Percentiles rank a stretch among this genome's conserved stretches.
Evolutionary conservation across 805 yeast species (phyloP).

Genomic region (Suhomyces emberorum): DNA sequence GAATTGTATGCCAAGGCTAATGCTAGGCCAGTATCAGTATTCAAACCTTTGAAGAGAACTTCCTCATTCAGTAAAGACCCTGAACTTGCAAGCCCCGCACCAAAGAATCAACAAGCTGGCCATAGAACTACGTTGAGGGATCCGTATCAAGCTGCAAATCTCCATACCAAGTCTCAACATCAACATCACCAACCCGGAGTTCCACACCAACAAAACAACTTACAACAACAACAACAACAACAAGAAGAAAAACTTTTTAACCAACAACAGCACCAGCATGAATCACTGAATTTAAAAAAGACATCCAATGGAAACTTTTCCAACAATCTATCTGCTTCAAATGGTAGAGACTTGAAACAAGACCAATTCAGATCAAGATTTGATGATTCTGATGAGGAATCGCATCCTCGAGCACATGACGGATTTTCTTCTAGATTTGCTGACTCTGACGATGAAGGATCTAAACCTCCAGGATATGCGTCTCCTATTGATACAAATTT

Average conservation of each 20-base stretch:
- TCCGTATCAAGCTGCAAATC: slow-evolving; percentile 8
- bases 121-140: slow-evolving; percentile 29
- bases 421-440: slow-evolving; percentile 10
- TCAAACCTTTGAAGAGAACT: slow-evolving; percentile 40
- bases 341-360: neutral
- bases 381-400: slow-evolving; percentile 30
- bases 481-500: neutral
- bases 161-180: neutral
- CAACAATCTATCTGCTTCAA: slow-evolving; percentile 1
- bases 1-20: slow-evolving; percentile 52
- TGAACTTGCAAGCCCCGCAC: slow-evolving; percentile 10
- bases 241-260: neutral
- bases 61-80: slow-evolving; percentile 57
- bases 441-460: slow-evolving; percentile 12
- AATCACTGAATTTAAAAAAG: too few relatives aligned
- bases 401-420: neutral
- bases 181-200: neutral
- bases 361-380: slow-evolving; percentile 22
- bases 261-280: neutral
- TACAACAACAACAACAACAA: neutral
- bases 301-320: neutral
- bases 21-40: slow-evolving; percentile 36
- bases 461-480: slow-evolving; percentile 4
- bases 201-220: slow-evolving; percentile 28
- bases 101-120: slow-evolving; percentile 16